Base-by-base conservation (phyloP, 495 filamentous ascomycete species). In the Xylaria acuta region DNA sequence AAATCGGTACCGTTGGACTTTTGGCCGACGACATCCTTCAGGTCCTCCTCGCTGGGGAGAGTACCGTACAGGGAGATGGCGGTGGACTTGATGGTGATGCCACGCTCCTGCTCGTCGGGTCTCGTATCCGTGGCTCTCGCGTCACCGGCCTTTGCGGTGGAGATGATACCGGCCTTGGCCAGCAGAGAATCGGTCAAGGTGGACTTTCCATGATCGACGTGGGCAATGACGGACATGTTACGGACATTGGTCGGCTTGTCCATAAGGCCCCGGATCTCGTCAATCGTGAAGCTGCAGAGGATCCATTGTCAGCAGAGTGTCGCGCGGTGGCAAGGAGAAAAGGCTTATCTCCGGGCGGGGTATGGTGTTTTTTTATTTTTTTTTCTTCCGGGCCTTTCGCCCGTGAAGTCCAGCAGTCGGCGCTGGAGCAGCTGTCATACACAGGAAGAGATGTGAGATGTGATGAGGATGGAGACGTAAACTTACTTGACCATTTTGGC, bases 401-500 rank as follows among this genome's bases (percentile, higher is more conserved):
- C n/a, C 2, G 58, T 11, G 14, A 38, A 36, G 58, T n/a, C 32
- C 7, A 38, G 34, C 32, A 14, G 3, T 38, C 71, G 58, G 65
- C 38, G 74, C 0, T 11, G 34, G 43, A 7, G 64, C 54, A 64
- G 67, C 27, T 47, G 27, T 47, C 36, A 32, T 25, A 53, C 5
- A 45, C 34, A 30, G 34, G 22, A 62, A 70, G 32, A 49, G 72
- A 72, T 68, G 60, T 1, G 38, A 25, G 30, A 40, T 27, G 36
- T 0, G 27, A 64, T 27, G 40, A 41, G n/a, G 20, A 38, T 41
- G 9, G 59, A 63, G 45, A 64, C 41, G 74, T 74, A 58, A 56
- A 97, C 96, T 91, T 94, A 99, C 96, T 99, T 97, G 80, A 99
- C 96, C 96, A 99, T 99, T 82, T 93, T 97, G 91, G 85, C 94